Base-by-base conservation (phyloP, 371 early-diverging fungal species). In the Zychaea mexicana region DNA sequence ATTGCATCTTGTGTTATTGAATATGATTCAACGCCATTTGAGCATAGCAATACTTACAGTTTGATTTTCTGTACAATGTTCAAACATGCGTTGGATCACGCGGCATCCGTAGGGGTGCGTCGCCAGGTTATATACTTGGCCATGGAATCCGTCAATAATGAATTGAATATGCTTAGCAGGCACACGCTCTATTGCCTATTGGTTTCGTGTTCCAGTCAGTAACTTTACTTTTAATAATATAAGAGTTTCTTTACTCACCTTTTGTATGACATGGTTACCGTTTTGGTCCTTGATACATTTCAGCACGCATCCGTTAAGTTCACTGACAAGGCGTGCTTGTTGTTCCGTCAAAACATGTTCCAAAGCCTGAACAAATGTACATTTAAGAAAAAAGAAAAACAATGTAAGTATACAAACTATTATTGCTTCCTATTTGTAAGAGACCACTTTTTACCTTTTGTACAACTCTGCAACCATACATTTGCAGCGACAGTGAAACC, bases 211-310 rank as follows among this genome's bases (percentile, higher is more conserved):
- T 19, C n/a, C 10, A 17, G 19, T 19, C 19, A 2, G 8, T 45
- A 19, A 5, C n/a, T 57, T 24, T 32, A 33, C 31, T 30, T 31
- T 24, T 36, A 12, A 22, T 30, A 19, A n/a, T 17, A 9, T n/a
- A 22, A 5, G n/a, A n/a, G n/a, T n/a, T n/a, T n/a, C n/a, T n/a
- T 19, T 12, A 57, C 10, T 27, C 30, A 61, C 62, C 79, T 99
- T 99, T 79, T 99, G 99, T 64, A 99, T 95, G 17, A 99, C 99
- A 69, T 99, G 99, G 78, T 99, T 99, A 52, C 99, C 99, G 76
- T 99, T 99, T 78, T 99, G 99, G 81, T 99, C 99, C 78, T 97
- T 98, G 65, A 99, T 97, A 60, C 99, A 96, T 72, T 95, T 96
- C 33, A 99, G 82, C 1, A 99, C 94, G 74, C 96, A 88, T 1